These are phyloP conservation scores for Aspergillus hortae DNA, from an alignment of 2,329 filamentous ascomycete species.

Conservation along the genomic window DNA sequence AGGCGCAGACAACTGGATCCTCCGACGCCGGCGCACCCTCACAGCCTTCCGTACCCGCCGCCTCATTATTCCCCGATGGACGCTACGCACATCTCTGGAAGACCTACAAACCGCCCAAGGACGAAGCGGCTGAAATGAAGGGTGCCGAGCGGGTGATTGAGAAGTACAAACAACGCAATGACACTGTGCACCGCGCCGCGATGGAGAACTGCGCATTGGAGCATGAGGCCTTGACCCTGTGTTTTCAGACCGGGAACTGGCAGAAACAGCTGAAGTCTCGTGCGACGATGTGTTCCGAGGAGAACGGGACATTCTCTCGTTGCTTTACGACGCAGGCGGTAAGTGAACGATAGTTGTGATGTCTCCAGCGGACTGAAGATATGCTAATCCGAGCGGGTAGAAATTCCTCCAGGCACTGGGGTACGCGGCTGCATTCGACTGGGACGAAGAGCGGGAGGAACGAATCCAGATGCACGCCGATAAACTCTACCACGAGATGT, in stretches of 20 bases:
- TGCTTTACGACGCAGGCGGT: slow-evolving; percentile 89
- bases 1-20: slow-evolving; percentile 16
- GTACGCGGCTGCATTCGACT: slow-evolving; percentile 68
- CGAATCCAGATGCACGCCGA: slow-evolving; percentile 96
- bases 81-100: slow-evolving; percentile 89
- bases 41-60: slow-evolving; percentile 36
- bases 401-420: slow-evolving; percentile 88
- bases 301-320: slow-evolving; percentile 74
- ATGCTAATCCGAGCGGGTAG: slow-evolving; percentile 37
- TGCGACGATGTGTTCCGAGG: slow-evolving; percentile 74
- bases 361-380: background rate
- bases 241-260: slow-evolving; percentile 71
- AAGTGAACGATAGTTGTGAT: slow-evolving; percentile 25
- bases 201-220: slow-evolving; percentile 91
- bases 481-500: slow-evolving; percentile 80
- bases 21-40: slow-evolving; percentile 23
- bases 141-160: slow-evolving; percentile 81
- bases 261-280: slow-evolving; percentile 51
- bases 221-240: slow-evolving; percentile 77
- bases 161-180: slow-evolving; percentile 77
- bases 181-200: slow-evolving; percentile 72
- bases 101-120: slow-evolving; percentile 70
- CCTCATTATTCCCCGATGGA: slow-evolving; percentile 65
- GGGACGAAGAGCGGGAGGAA: slow-evolving; percentile 68
- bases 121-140: slow-evolving; percentile 69